A percentile compares a stretch with the other conserved stretches of the same genome.
phyloP scores from a whole-genome alignment of 1,284 basidiomycete species.

The Malassezia globosa region DNA sequence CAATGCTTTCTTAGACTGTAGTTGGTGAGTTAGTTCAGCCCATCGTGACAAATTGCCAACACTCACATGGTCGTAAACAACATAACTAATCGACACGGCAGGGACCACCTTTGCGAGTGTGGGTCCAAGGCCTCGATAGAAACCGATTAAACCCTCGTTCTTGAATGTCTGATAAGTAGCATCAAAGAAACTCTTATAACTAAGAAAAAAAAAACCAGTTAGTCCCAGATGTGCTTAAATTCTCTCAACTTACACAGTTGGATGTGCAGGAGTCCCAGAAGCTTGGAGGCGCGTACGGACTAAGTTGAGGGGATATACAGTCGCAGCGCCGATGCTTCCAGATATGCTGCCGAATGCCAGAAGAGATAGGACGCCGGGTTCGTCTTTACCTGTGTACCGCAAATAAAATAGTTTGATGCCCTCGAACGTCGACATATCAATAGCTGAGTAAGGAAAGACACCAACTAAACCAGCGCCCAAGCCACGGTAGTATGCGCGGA shows the following conservation, averaged over 20 bases:
- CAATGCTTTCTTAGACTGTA: slow-evolving; percentile 2
- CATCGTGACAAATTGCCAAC: background rate
- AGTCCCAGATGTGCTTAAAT: background rate
- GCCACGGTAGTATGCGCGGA: slow-evolving; percentile 80
- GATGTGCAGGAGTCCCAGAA: slow-evolving; percentile 56
- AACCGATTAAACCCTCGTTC: slow-evolving; percentile 80
- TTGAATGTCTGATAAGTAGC: slow-evolving; percentile 70
- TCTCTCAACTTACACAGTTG: slow-evolving; percentile 8
- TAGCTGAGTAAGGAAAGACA: slow-evolving; percentile 50
- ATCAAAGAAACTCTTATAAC: slow-evolving; percentile 75
- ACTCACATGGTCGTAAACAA: slow-evolving; percentile 39
- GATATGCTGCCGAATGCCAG: slow-evolving; percentile 48
- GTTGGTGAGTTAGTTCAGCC: background rate
- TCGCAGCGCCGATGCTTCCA: slow-evolving; percentile 49
- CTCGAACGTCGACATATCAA: slow-evolving; percentile 49
- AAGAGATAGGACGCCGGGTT: slow-evolving; percentile 48
- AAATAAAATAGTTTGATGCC: slow-evolving; percentile 49
- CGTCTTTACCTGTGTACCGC: slow-evolving; percentile 47
- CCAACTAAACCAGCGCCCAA: slow-evolving; percentile 55
- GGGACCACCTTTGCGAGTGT: slow-evolving; percentile 63
- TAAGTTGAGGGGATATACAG: slow-evolving; percentile 52
- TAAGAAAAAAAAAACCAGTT: slow-evolving; percentile 40
- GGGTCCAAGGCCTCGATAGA: slow-evolving; percentile 84
- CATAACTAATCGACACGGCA: slow-evolving; percentile 42
- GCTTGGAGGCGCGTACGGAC: slow-evolving; percentile 90